A percentile compares a stretch with the other conserved stretches of the same genome.
These are phyloP conservation scores for Ascochyta viciae-villosae DNA, from an alignment of 2,329 filamentous ascomycete species.

Conservation along the genomic window DNA sequence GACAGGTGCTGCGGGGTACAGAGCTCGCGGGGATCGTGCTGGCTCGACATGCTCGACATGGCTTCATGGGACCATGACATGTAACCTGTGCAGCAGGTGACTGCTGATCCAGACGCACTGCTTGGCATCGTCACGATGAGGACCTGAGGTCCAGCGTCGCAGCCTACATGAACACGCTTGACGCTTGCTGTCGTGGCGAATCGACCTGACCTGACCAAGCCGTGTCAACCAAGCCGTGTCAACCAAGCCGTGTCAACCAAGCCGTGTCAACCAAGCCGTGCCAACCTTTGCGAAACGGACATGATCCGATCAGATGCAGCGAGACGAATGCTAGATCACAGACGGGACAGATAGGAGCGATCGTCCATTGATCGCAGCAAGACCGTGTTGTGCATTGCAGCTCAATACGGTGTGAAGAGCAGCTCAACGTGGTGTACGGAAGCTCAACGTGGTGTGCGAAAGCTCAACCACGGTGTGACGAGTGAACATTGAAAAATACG, in stretches of 20 bases:
- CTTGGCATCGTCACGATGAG: slow-evolving; percentile 4
- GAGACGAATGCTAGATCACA: not conserved
- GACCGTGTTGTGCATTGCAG: no score
- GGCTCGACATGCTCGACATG: no score
- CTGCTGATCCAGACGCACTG: slow-evolving; percentile 2
- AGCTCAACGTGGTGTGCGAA: no score
- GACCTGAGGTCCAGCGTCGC: not conserved
- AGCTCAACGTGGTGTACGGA: no score
- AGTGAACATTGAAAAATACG: not conserved
- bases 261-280: not conserved
- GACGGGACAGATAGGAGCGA: not conserved
- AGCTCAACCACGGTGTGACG: not conserved
- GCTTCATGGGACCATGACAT: not conserved
- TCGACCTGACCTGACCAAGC: not conserved
- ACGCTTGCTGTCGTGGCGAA: not conserved
- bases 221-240: not conserved
- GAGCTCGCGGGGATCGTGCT: not conserved
- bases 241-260: no score
- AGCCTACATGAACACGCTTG: not conserved
- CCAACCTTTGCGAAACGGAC: not conserved
- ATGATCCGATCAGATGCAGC: slow-evolving; percentile 2
- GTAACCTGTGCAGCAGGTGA: not conserved
- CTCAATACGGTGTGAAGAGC: no score
- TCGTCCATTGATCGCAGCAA: not conserved
- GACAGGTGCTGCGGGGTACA: slow-evolving; percentile 15